Base-by-base conservation (phyloP, 2,329 filamentous ascomycete genomes). In the Aspergillus latus region DNA sequence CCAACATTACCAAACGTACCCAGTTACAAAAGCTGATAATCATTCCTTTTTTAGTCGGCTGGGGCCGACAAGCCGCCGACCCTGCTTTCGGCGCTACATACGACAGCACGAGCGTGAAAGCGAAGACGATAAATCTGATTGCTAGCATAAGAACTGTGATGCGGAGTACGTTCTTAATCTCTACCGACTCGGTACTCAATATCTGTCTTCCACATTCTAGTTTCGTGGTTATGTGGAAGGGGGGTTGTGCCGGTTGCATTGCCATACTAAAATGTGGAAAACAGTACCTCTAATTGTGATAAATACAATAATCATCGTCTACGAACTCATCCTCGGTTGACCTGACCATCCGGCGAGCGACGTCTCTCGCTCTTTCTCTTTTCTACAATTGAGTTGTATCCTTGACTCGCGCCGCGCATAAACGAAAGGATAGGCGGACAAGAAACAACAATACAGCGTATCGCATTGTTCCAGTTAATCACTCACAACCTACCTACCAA, bases 71-170 rank as follows among this genome's bases (percentile, higher is more conserved):
- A 50, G 74, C 78, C 62, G 66, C 66, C 65, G 91, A 96, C 64
- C 88, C 90, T 1, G 86, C 87, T 40, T 96, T 96, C 72, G 91
- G 92, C 66, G 78, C 86, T 63, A 77, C 82, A 68, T 79, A 81
- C 63, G 84, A 89, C 65, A 89, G 90, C 64, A 83, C 86, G 62
- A 92, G 90, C 75, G 82, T 96, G 67, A 93, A 94, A 75, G 88
- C 88, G 50, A 94, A 94, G 74, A 82, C 92, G 42, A 88, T 97
- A 67, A 92, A 96, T 73, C 77, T 97, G 68, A 94, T 97, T 64
- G 89, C 90, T 36, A 94, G 90, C 68, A 88, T 97, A 65, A 83
- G 93, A 74, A 96, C 90, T 56, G 80, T 97, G 54, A 96, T 96
- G 90, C 85, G 93, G 79, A 92, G 92, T 97, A 83, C 58, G 87